Base-by-base conservation (phyloP, 2,329 filamentous ascomycete species). In the Diaporthe batatas region DNA sequence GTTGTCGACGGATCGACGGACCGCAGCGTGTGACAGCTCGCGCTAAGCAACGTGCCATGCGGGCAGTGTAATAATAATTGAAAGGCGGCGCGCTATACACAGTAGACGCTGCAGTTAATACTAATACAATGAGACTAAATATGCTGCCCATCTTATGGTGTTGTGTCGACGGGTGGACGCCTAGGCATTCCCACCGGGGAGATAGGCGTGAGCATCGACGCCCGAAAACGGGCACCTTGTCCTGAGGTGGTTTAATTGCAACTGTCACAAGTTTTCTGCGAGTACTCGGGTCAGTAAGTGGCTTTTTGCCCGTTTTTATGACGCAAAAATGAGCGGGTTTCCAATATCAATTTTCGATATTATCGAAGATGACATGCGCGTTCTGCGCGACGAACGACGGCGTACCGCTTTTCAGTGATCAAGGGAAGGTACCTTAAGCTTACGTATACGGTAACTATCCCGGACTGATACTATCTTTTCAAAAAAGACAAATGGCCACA, bases 81-180 rank as follows among this genome's bases (percentile, higher is more conserved):
- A 42, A 51, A n/a, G 25, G 62, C n/a, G n/a, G n/a, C n/a, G n/a
- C 62, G 44, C 62, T 25, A 44, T 49, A 29, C 29, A 29, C 29
- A 29, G 29, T 29, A 65, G 59, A 65, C 29, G 44, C 62, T 65
- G 29, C 29, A 29, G 29, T 29, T 65, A 65, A 65, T 65, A 65
- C 32, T 65, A 65, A 65, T 65, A 65, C 32, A 65, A 36, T 65
- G 62, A 6, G 29, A 12, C 18, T 12, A 4, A 16, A 39, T 32
- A 25, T 25, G 11, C 14, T 39, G 14, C 8, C 8, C 36, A 21
- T 32, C 7, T 29, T 29, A 21, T 51, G 18, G 29, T 14, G 29
- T 10, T 36, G 59, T 6, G 23, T 4, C 8, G n/a, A n/a, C 29
- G 16, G 25, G 18, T n/a, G 21, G 18, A 18, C 16, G 6, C 42